These are phyloP conservation scores for Jamesozyma gamospora DNA, from an alignment of 805 yeast genomes.

Conservation along the genomic window DNA sequence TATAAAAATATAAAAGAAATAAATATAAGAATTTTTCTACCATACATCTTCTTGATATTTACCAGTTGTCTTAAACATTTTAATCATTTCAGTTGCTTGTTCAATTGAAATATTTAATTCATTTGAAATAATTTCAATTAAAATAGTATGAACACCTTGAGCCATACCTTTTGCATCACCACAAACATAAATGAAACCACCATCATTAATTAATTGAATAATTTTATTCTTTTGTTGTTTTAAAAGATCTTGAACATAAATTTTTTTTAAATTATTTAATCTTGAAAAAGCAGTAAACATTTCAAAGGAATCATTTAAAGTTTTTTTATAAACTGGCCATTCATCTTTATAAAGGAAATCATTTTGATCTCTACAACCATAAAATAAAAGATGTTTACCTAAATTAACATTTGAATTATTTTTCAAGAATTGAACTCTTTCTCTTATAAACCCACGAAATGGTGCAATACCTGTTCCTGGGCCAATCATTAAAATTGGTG, in stretches of 20 bases:
- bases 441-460: conserved; percentile 89
- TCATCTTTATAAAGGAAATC: conserved; percentile 84
- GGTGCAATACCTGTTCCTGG: conserved; percentile 99
- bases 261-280: conserved; percentile 39
- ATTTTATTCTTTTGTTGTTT: conserved; percentile 39
- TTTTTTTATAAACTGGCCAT: conserved; percentile 68
- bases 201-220: conserved; percentile 42
- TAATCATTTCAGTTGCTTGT: conserved; percentile 67
- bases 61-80: conserved; percentile 71
- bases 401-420: no score
- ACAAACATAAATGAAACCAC: conserved; percentile 89
- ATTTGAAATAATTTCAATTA: conserved; percentile 53
- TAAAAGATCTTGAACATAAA: conserved; percentile 80
- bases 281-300: conserved; percentile 82
- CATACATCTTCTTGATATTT: conserved; percentile 97
- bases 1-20: no score
- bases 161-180: conserved; percentile 98
- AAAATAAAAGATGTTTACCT: conserved; percentile 72
- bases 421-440: conserved; percentile 63
- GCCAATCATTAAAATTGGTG: conserved; percentile 86
- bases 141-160: conserved; percentile 73
- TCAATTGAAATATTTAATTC: conserved; percentile 53
- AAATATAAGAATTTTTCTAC: no score
- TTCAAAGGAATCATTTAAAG: conserved; percentile 51
- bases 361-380: conserved; percentile 79